Evolutionary conservation across 768 basidiomycete genomes (phyloP).

Genomic region (Pleurotus salmoneostramineus): DNA sequence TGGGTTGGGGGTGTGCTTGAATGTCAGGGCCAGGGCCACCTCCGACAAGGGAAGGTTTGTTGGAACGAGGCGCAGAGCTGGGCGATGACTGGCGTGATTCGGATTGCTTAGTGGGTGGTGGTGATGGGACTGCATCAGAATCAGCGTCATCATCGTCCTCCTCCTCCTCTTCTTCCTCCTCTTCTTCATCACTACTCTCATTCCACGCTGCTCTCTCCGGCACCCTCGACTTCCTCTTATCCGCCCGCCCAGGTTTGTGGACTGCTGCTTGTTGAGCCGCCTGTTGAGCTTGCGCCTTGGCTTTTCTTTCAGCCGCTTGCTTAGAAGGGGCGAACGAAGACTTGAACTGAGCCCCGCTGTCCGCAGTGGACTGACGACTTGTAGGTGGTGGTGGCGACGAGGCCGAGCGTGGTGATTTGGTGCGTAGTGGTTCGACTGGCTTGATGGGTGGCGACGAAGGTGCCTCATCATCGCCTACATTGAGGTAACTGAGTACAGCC

Average conservation of each 20-base stretch:
- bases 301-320: conserved; percentile 80
- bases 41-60: not conserved
- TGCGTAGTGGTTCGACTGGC: conserved; percentile 29
- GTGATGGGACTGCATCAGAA: conserved; percentile 47
- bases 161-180: conserved; percentile 85
- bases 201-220: conserved; percentile 57
- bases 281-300: conserved; percentile 80
- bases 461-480: conserved; percentile 35
- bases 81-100: conserved; percentile 18
- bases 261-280: conserved; percentile 77
- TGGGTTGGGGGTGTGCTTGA: conserved; percentile 20
- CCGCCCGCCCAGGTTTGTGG: conserved; percentile 68
- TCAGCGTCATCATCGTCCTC: conserved; percentile 70
- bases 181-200: conserved; percentile 81
- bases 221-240: conserved; percentile 55
- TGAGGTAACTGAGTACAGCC: conserved; percentile 76
- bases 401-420: conserved; percentile 19
- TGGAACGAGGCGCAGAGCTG: not conserved
- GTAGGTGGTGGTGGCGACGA: conserved; percentile 17
- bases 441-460: conserved; percentile 18
- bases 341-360: conserved; percentile 42
- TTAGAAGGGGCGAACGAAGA: conserved; percentile 89
- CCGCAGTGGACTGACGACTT: conserved; percentile 5
- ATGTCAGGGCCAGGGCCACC: conserved; percentile 8
- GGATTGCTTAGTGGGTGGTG: conserved; percentile 20